Conservation (phyloP, 2,329 filamentous ascomycete species). For the Aspergillus spinulosporus region DNA sequence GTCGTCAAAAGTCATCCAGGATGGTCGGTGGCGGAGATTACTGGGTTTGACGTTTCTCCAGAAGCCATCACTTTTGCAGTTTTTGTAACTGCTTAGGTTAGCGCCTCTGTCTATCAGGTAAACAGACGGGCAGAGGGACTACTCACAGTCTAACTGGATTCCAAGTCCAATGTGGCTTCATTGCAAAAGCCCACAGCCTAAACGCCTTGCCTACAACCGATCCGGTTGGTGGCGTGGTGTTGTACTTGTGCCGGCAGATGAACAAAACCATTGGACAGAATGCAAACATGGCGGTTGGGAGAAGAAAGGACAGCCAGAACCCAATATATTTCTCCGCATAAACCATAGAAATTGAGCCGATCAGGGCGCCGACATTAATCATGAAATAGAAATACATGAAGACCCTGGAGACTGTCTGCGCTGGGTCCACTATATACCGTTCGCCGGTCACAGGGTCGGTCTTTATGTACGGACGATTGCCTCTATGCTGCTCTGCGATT, state of each 20-base stretch:
- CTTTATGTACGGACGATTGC: slow-evolving; percentile 59
- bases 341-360: slow-evolving; percentile 65
- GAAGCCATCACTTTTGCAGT: slow-evolving; percentile 22
- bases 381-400: slow-evolving; percentile 71
- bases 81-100: slow-evolving; percentile 20
- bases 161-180: slow-evolving; percentile 62
- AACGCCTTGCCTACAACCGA: slow-evolving; percentile 70
- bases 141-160: slow-evolving; percentile 53
- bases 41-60: slow-evolving; percentile 28
- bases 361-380: slow-evolving; percentile 66
- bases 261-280: slow-evolving; percentile 62
- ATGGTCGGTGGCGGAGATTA: slow-evolving; percentile 21
- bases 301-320: slow-evolving; percentile 61
- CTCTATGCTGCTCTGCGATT: slow-evolving; percentile 68
- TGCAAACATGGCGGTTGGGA: slow-evolving; percentile 67
- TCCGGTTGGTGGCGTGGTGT: slow-evolving; percentile 66
- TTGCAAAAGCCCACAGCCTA: slow-evolving; percentile 60
- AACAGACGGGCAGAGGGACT: background rate
- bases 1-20: slow-evolving; percentile 73
- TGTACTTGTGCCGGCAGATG: slow-evolving; percentile 63
- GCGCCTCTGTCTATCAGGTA: background rate
- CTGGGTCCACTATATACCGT: slow-evolving; percentile 69
- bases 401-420: slow-evolving; percentile 67
- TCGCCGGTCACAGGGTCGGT: slow-evolving; percentile 57
- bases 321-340: slow-evolving; percentile 75